phyloP scores from a whole-genome alignment of 352 stramenopile genomes.

The Phytopythium kandeliae region DNA sequence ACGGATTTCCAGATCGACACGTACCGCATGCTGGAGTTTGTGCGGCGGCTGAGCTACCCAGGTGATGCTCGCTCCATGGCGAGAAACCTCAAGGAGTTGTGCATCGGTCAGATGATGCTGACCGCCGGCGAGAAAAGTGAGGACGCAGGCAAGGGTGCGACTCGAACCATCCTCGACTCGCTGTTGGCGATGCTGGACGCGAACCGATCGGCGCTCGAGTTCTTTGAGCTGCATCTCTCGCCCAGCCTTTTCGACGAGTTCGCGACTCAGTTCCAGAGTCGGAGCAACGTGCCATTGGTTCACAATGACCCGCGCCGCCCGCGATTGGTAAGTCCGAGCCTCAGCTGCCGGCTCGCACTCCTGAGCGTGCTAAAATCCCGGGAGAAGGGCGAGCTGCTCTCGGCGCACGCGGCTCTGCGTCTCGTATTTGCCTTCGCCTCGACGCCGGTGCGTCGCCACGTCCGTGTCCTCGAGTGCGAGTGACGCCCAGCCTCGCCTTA shows the following conservation, averaged over 20 bases:
- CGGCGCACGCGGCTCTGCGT: not conserved
- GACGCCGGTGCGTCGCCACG: not conserved
- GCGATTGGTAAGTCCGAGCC: not conserved
- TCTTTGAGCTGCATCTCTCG: not conserved
- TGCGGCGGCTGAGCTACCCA: conserved; percentile 11
- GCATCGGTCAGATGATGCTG: conserved; percentile 2
- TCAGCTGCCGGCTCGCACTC: conserved; percentile 1
- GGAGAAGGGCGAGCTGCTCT: not conserved
- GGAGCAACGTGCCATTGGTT: not conserved
- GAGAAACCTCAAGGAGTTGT: conserved; percentile 8
- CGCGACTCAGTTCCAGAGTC: not conserved
- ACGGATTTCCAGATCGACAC: conserved; percentile 15
- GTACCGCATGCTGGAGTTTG: conserved; percentile 11
- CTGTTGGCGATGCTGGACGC: not conserved
- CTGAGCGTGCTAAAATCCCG: conserved; percentile 2
- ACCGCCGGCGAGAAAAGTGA: not conserved
- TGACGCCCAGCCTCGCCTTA: too few species aligned
- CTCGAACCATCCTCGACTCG: not conserved
- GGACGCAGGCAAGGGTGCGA: not conserved
- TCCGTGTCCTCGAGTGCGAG: conserved; percentile 1
- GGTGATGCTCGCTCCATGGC: conserved; percentile 2
- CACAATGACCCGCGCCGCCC: not conserved
- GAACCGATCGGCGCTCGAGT: not conserved
- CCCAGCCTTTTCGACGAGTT: not conserved
- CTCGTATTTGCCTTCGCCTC: conserved; percentile 1